Base-by-base conservation (phyloP, 1,284 basidiomycete species). In the Malassezia japonica region DNA sequence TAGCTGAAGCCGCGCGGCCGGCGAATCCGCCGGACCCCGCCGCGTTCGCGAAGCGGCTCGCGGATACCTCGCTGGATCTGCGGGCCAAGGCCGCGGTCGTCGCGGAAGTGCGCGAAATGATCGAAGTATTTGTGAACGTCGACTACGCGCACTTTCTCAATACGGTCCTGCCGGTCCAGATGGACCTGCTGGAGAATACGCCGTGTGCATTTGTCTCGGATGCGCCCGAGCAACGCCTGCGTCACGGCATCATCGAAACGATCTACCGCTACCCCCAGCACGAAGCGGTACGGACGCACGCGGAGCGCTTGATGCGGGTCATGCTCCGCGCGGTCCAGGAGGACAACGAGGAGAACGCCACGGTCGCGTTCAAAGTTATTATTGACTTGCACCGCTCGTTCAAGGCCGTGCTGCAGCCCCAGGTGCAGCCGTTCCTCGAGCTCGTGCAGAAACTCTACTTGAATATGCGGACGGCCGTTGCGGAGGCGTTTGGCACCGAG, bases 341-440 rank as follows among this genome's bases (percentile, higher is more conserved):
- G 58, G 95, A 99, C 77, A 96, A 94, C 70, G 94, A 99, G 75
- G 94, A 99, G 68, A 94, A 91, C 67, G 94, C 86, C 2, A 80
- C 85, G 27, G 80, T 85, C 2, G 87, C 85, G 48, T 87, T 92
- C 79, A 98, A 98, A 76, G 85, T 85, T 52, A 81, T 94, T 65
- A 84, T 90, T 56, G 94, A 99, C 74, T 64, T 78, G 50, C 72
- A 75, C 59, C 67, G 74, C 29, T 64, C 68, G 46, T 75, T 74
- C 67, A 76, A 75, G 59, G 60, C 58, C 3, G 57, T 66, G n/a
- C 81, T 83, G 9, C 88, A 90, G 62, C 82, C 86, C 6, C 80
- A 83, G 50, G 80, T 90, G 34, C 76, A 81, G 55, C 85, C 88
- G 41, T 91, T 94, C 76, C 79, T 92, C 56, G 78, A 82, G 55